phyloP scores from a whole-genome alignment of 164 flowering plant genomes.

The Piper betle region DNA sequence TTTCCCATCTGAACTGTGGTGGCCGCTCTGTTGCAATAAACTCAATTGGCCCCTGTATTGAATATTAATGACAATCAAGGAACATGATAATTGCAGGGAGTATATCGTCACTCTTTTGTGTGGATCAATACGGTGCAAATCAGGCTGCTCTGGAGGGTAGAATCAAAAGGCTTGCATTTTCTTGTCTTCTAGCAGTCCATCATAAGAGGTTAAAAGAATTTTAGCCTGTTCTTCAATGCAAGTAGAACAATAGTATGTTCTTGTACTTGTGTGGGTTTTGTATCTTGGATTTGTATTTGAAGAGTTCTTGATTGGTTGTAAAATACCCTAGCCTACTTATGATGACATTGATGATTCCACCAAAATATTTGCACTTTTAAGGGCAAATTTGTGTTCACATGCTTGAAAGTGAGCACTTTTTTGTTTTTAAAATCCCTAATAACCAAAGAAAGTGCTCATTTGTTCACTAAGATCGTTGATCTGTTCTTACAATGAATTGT shows the following conservation, averaged over 20 bases:
- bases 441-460: no score
- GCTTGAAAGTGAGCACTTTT: no score
- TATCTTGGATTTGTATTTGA: not conserved
- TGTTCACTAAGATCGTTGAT: no score
- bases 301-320: not conserved
- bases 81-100: slow-evolving; percentile 28
- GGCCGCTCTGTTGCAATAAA: no score
- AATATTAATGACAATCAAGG: not conserved
- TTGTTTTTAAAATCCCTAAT: no score
- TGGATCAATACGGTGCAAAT: slow-evolving; percentile 30
- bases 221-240: not conserved
- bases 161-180: slow-evolving; percentile 51
- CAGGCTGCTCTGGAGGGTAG: slow-evolving; percentile 43
- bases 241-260: not conserved
- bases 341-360: no score
- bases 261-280: not conserved
- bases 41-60: not conserved
- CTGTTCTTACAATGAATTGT: no score
- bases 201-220: slow-evolving; percentile 47
- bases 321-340: no score
- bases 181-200: slow-evolving; percentile 67
- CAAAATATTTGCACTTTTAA: no score
- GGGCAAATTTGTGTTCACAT: no score
- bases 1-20: no score
- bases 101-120: slow-evolving; percentile 44